Percentiles rank a stretch among this genome's conserved stretches.
Conservation (phyloP, 768 basidiomycete genomes). For the Mycena venus region DNA sequence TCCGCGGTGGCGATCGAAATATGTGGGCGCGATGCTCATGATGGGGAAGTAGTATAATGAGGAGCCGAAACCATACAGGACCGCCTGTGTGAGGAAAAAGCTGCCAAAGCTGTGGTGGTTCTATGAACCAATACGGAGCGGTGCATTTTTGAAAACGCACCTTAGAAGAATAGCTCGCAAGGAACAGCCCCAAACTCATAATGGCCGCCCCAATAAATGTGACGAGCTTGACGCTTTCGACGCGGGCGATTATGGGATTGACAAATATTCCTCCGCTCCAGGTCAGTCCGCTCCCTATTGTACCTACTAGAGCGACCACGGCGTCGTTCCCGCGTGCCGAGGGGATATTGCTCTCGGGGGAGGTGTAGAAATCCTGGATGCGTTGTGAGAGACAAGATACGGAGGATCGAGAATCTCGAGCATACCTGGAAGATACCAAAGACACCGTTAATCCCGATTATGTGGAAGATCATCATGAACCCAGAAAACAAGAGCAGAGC, state of each 20-base stretch:
- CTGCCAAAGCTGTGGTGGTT: slow-evolving; percentile 53
- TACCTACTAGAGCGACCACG: slow-evolving; percentile 56
- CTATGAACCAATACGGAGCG: neutral
- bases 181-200: slow-evolving; percentile 57
- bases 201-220: slow-evolving; percentile 51
- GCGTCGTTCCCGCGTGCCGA: slow-evolving; percentile 55
- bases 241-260: slow-evolving; percentile 52
- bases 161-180: slow-evolving; percentile 54
- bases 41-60: slow-evolving; percentile 61
- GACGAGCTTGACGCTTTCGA: slow-evolving; percentile 49
- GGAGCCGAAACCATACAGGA: slow-evolving; percentile 58
- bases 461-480: slow-evolving; percentile 60
- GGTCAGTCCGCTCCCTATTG: slow-evolving; percentile 58
- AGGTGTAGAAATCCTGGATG: slow-evolving; percentile 59
- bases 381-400: neutral
- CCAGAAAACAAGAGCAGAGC: slow-evolving; percentile 52
- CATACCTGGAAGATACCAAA: slow-evolving; percentile 60
- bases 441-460: slow-evolving; percentile 58
- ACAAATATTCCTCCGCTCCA: slow-evolving; percentile 63
- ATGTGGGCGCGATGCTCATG: slow-evolving; percentile 56
- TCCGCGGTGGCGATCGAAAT: slow-evolving; percentile 60
- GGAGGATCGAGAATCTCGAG: neutral
- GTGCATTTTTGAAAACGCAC: slow-evolving; percentile 32
- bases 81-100: slow-evolving; percentile 56
- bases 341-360: slow-evolving; percentile 47